phyloP scores from a whole-genome alignment of 2,329 filamentous ascomycete genomes.

The Cordyceps farinosa region DNA sequence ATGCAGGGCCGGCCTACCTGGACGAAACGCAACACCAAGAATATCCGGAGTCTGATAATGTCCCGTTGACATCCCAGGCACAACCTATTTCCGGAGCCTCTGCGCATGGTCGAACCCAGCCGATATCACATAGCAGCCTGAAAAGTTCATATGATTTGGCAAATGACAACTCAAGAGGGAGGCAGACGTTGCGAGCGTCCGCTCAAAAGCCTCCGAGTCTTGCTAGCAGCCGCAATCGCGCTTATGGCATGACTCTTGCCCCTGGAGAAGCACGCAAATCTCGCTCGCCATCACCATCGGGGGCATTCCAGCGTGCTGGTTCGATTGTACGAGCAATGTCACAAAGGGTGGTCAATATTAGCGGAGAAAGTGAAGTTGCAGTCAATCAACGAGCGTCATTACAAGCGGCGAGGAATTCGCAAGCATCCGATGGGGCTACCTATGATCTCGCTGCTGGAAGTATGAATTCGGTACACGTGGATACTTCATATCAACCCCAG shows the following conservation, averaged over 20 bases:
- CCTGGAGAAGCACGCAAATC: conserved; percentile 54
- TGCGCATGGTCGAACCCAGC: conserved; percentile 37
- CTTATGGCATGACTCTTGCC: conserved; percentile 54
- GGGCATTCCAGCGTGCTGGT: conserved; percentile 64
- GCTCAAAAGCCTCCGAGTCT: conserved; percentile 57
- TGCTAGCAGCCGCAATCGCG: conserved; percentile 47
- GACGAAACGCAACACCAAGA: conserved; percentile 33
- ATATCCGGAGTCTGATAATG: conserved; percentile 54
- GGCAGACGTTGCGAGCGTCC: conserved; percentile 52
- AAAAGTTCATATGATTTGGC: conserved; percentile 54
- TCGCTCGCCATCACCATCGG: conserved; percentile 59
- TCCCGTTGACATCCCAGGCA: conserved; percentile 54
- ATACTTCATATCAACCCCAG: conserved; percentile 53
- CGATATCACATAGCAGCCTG: conserved; percentile 51
- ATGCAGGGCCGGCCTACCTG: conserved; percentile 30
- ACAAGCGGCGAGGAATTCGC: conserved; percentile 43
- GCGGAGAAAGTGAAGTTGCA: conserved; percentile 76
- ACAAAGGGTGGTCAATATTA: conserved; percentile 95
- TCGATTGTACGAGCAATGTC: conserved; percentile 85
- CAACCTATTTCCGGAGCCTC: conserved; percentile 54
- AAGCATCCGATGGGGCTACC: conserved; percentile 40
- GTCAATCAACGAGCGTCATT: conserved; percentile 68
- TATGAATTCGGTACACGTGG: conserved; percentile 35
- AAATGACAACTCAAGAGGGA: conserved; percentile 49
- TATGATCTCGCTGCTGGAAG: conserved; percentile 24